Evolutionary conservation across 139 green algal genomes (phyloP).

Genomic region (Chlorella sp.): DNA sequence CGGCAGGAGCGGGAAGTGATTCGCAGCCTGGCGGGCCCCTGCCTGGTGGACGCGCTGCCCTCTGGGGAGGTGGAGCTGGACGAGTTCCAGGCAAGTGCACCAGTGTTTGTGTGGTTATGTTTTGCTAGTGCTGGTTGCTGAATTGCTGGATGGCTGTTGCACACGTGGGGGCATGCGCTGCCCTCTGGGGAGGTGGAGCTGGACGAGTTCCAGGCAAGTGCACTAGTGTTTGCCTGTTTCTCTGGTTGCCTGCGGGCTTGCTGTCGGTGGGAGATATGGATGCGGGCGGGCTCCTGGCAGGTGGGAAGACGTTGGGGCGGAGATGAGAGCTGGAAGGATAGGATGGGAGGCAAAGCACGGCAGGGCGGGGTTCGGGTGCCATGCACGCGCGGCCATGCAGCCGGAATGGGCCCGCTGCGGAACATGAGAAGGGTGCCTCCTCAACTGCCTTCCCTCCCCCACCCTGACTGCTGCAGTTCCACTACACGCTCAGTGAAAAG

Average conservation of each 20-base stretch:
- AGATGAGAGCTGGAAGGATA: background rate
- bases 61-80: slow-evolving; percentile 42
- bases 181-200: background rate
- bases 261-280: slow-evolving; percentile 43
- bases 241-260: slow-evolving; percentile 43
- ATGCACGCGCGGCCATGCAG: too few species aligned
- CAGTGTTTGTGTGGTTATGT: background rate
- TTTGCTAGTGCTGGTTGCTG: too few species aligned
- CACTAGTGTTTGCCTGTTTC: background rate
- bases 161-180: background rate
- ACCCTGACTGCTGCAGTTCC: slow-evolving; percentile 43
- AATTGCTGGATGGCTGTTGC: background rate
- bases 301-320: background rate
- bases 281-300: slow-evolving; percentile 30
- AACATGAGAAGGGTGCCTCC: background rate
- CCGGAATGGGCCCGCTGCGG: background rate
- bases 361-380: too few species aligned
- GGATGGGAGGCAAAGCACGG: too few species aligned
- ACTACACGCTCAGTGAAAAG: slow-evolving; percentile 67
- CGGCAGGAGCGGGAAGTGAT: slow-evolving; percentile 53
- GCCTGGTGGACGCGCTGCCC: slow-evolving; percentile 55
- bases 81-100: slow-evolving; percentile 23
- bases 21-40: slow-evolving; percentile 15
- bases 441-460: background rate
- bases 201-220: background rate